Evolutionary conservation across 148 eudicot genomes (phyloP).

Genomic region (Camellia lanceoleosa): DNA sequence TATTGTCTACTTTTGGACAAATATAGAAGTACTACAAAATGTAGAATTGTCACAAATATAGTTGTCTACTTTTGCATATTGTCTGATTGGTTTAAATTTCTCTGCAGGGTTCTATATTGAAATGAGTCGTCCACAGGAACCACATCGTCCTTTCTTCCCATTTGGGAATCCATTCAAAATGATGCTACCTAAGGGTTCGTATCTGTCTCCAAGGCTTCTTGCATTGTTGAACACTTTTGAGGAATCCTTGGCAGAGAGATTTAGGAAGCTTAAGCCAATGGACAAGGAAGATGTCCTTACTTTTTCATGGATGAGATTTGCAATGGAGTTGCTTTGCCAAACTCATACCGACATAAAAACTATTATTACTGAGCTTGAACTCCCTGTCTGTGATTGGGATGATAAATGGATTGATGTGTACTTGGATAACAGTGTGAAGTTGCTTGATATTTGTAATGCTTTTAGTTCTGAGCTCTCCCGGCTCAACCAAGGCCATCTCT

Average conservation of each 20-base stretch:
- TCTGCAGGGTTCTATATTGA: constrained; percentile 41
- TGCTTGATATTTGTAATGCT: constrained; percentile 77
- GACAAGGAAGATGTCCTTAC: constrained; percentile 48
- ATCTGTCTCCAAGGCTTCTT: constrained; percentile 50
- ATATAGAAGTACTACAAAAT: too few species aligned
- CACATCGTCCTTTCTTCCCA: constrained; percentile 56
- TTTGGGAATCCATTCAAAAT: constrained; percentile 76
- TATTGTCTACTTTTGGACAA: too few species aligned
- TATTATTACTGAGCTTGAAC: constrained; percentile 68
- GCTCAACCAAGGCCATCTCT: constrained; percentile 65
- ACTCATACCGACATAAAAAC: constrained; percentile 68
- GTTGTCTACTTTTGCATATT: background rate
- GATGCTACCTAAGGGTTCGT: constrained; percentile 64
- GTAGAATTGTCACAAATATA: background rate
- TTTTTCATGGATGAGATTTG: constrained; percentile 75
- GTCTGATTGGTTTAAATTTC: background rate
- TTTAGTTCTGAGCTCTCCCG: constrained; percentile 70
- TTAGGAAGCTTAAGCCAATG: constrained; percentile 54
- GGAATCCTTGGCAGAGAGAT: constrained; percentile 52
- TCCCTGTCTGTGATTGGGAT: constrained; percentile 83
- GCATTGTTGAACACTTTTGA: constrained; percentile 60
- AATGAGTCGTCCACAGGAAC: constrained; percentile 82
- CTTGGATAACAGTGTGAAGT: constrained; percentile 72
- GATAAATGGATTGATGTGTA: constrained; percentile 92
- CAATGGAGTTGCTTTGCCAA: constrained; percentile 57